phyloP scores from a whole-genome alignment of 331 rosid species.

The Malus hybrid region DNA sequence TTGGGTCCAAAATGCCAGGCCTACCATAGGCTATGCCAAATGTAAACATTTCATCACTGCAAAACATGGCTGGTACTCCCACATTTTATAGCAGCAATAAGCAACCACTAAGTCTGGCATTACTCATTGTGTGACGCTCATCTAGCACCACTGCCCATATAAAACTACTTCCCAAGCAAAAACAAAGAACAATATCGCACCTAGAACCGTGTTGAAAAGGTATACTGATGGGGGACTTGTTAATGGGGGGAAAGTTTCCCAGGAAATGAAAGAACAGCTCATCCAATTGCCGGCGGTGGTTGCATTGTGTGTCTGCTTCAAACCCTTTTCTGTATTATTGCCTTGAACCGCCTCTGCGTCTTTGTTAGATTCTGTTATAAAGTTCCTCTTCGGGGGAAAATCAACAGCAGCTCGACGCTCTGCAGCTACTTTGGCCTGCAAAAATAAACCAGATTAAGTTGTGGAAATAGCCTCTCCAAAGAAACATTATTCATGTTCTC shows the following conservation, averaged over 20 bases:
- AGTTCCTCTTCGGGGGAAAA: slow-evolving; percentile 1
- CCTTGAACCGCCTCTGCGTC: slow-evolving; percentile 1
- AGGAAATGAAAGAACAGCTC: slow-evolving; percentile 17
- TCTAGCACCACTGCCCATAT: not conserved
- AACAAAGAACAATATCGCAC: not conserved
- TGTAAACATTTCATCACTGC: not conserved
- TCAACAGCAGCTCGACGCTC: not conserved
- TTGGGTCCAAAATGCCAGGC: too few species aligned
- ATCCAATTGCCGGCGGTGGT: slow-evolving; percentile 4
- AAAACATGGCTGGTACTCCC: too few species aligned
- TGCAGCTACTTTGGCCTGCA: slow-evolving; percentile 25
- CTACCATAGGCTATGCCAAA: not conserved
- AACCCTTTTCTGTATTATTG: slow-evolving; percentile 3
- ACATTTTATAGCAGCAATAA: not conserved
- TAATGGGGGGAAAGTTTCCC: slow-evolving; percentile 12
- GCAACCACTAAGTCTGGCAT: not conserved
- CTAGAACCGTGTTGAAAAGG: not conserved
- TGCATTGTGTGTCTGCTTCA: slow-evolving; percentile 8
- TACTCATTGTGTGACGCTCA: not conserved
- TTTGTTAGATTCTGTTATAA: not conserved
- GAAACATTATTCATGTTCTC: not conserved
- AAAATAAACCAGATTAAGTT: slow-evolving; percentile 3
- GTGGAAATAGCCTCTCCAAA: not conserved
- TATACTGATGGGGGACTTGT: not conserved
- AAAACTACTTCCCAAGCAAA: not conserved